Evolutionary conservation across 2,329 filamentous ascomycete species (phyloP), one percentile per base, ranked within the genome.

Genomic region (Ophiostoma sp.): DNA sequence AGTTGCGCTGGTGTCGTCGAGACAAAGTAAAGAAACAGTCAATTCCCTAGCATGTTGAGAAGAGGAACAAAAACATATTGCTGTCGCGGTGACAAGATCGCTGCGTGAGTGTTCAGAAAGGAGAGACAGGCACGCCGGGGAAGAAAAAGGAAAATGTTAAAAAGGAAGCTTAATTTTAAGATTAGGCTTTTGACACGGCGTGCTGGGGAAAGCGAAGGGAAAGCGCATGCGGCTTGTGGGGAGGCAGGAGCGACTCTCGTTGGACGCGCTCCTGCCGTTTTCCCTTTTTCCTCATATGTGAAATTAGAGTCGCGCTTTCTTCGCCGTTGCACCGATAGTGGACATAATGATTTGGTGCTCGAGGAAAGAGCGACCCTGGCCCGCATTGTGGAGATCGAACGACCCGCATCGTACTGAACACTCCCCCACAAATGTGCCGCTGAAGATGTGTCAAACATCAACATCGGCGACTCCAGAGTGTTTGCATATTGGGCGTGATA

Each of bases 271-370:
- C 17, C n/a, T 67, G 35, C 23, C 11, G 35, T 17, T 31, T 15
- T 44, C 35, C 11, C 36, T 67, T 67, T 67, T 48, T 67, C 65
- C 65, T 67, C 64, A 41, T 66, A 23, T 10, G 65, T 44, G 27
- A 67, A 41, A 67, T 67, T 67, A 48, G 39, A 44, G 65, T 67
- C 36, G 64, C 64, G 11, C 64, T 39, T 41, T 23, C 65, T 31
- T 57, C 15, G 13, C 57, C 57, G 27, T 27, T 64, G 31, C 27
- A 20, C 57, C 17, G 11, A n/a, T 11, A 64, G 57, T 64, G 57
- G 31, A 33, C 8, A 15, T 11, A 57, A 52, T 10, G 52, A 57
- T 20, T 20, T 48, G 6, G 44, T 48, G 44, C 17, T 17, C n/a
- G 17, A 20, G 20, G 36, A 48, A 48, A 48, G 44, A 48, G 17